phyloP scores from a whole-genome alignment of 257 asterid genomes.

The Dorcoceras hygrometricum region DNA sequence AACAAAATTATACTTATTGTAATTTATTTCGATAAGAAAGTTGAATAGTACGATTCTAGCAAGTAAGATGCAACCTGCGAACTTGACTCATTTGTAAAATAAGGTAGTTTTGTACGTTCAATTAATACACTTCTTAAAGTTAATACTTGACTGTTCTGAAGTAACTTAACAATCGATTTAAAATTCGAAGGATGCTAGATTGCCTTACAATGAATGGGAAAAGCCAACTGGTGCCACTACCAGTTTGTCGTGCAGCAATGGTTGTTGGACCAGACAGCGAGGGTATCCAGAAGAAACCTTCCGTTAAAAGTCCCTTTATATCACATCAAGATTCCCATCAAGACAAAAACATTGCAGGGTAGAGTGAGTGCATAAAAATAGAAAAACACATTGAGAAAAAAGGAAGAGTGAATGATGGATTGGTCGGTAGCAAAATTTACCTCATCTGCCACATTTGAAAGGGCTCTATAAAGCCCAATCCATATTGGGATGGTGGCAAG shows the following conservation, averaged over 20 bases:
- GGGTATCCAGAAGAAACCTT: constrained; percentile 99
- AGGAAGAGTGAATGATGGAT: constrained; percentile 6
- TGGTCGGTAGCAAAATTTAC: constrained; percentile 33
- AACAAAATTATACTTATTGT: constrained; percentile 10
- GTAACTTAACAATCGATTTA: constrained; percentile 5
- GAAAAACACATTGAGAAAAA: background rate
- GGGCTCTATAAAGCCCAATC: constrained; percentile 99
- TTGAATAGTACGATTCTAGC: constrained; percentile 10
- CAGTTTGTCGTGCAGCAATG: constrained; percentile 83
- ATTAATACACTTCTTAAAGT: constrained; percentile 7
- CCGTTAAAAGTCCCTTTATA: constrained; percentile 84
- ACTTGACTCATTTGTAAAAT: constrained; percentile 1
- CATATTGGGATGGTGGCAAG: constrained; percentile 98
- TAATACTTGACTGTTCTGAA: background rate
- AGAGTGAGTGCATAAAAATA: background rate
- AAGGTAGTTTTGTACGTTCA: background rate
- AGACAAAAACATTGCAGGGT: constrained; percentile 17
- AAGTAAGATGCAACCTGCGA: constrained; percentile 1
- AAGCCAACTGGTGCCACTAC: constrained; percentile 93
- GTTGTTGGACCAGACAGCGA: constrained; percentile 96
- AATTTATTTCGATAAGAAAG: background rate
- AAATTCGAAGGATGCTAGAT: constrained; percentile 24
- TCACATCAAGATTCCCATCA: constrained; percentile 20
- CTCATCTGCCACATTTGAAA: constrained; percentile 97
- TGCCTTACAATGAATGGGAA: constrained; percentile 86